Percentiles rank a stretch among this genome's conserved stretches.
phyloP scores from a whole-genome alignment of 2,329 filamentous ascomycete genomes.

The Fusarium udum region DNA sequence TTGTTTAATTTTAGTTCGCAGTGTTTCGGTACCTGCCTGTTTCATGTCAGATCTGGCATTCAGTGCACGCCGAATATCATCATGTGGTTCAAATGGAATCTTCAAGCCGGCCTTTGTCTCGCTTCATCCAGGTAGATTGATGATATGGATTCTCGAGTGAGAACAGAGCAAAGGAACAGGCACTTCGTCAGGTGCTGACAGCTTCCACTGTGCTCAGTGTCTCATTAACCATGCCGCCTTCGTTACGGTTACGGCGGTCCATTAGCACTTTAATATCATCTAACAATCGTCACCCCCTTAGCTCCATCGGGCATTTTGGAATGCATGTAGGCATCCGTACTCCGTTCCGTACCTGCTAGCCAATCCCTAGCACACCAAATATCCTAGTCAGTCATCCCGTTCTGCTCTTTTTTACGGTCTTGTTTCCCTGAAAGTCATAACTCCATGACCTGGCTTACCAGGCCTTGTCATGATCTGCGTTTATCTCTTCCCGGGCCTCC shows the following conservation, averaged over 20 bases:
- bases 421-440: conserved; percentile 6
- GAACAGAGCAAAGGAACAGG: not conserved
- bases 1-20: not conserved
- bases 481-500: conserved; percentile 3
- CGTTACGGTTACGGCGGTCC: not conserved
- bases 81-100: not conserved
- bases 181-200: not conserved
- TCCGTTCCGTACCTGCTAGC: not conserved
- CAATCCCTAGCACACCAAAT: not conserved
- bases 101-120: not conserved
- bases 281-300: not conserved
- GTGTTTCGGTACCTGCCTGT: not conserved
- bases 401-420: not conserved
- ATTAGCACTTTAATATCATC: not conserved
- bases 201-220: not conserved
- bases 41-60: not conserved
- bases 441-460: conserved; percentile 8
- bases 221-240: not conserved
- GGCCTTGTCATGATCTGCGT: conserved; percentile 23
- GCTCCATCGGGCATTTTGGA: not conserved
- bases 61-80: not conserved
- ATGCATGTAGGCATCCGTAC: not conserved
- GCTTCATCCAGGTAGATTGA: not conserved
- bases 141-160: not conserved
- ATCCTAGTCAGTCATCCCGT: not conserved